These are phyloP conservation scores for Chlorella variabilis DNA, from an alignment of 163 green algal species.

Conservation along the genomic window DNA sequence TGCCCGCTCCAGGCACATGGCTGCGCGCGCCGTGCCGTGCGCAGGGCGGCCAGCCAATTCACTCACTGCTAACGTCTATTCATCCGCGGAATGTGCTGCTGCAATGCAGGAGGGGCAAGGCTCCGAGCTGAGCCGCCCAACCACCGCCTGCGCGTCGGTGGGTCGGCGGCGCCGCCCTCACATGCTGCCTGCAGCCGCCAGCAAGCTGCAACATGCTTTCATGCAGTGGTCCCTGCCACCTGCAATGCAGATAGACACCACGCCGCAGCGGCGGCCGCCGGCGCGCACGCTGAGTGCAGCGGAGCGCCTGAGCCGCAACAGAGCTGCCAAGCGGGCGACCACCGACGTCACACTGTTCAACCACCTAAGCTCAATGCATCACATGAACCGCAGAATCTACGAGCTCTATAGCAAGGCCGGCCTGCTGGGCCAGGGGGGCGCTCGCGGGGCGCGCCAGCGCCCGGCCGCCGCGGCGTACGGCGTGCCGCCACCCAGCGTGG, in stretches of 20 bases:
- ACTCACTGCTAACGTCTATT: too few species aligned
- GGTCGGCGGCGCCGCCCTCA: not conserved
- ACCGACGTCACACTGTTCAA: conserved; percentile 11
- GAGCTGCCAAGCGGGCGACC: not conserved
- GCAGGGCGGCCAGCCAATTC: too few species aligned
- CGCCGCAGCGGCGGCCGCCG: not conserved
- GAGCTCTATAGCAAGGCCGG: conserved; percentile 9
- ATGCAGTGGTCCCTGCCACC: too few species aligned
- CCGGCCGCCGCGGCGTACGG: too few species aligned
- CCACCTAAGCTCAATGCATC: conserved; percentile 17
- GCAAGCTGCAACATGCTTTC: too few species aligned
- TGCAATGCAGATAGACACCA: not conserved
- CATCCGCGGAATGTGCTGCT: too few species aligned
- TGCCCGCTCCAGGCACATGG: not conserved
- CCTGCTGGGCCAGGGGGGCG: not conserved
- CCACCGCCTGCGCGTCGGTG: not conserved
- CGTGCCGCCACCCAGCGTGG: not conserved
- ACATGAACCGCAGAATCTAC: conserved; percentile 23
- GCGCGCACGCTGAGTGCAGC: not conserved
- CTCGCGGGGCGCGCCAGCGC: too few species aligned
- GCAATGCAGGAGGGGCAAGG: not conserved
- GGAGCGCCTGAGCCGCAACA: conserved; percentile 31
- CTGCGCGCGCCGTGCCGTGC: not conserved
- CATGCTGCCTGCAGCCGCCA: too few species aligned
- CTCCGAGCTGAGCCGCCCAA: conserved; percentile 1